Base-by-base conservation (phyloP, 495 filamentous ascomycete genomes). In the Talaromyces nanjingensis region DNA sequence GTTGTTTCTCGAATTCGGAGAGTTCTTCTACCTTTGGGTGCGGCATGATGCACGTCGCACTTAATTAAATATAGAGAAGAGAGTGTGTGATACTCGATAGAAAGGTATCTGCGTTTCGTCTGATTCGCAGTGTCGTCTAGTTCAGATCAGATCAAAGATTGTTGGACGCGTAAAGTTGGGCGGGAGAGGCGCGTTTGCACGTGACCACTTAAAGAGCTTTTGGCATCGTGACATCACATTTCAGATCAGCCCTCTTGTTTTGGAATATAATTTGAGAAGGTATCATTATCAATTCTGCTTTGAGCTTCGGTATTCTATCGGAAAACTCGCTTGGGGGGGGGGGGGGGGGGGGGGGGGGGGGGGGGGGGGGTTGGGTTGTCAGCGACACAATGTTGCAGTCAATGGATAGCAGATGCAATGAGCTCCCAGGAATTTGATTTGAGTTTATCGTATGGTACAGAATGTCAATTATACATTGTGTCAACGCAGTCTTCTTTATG, bases 1-100 rank as follows among this genome's bases (percentile, higher is more conserved):
- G 83, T 67, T 88, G 83, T 42, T 79, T 78, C 72, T 91, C 89
- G 65, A 91, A 90, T 2, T 90, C 88, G 63, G 81, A 87, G 27
- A 87, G 63, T 45, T 80, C 80, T 42, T 69, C 64, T 61, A 60
- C 24, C 33, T 54, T 24, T 39, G 33, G 4, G 59, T 18, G 57
- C 33, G 63, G 33, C 57, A 62, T 65, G 27, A 47, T 54, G 57
- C 3, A 62, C 14, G 14, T 14, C n/a, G 14, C 20, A 9, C 14
- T 12, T 31, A 5, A 3, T n/a, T 14, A 11, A n/a, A 24, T 14
- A 24, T 16, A 3, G 31, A 16, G 18, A 2, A 49, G 8, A 5
- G 45, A 9, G 45, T 49, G 5, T 20, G 14, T 3, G 45, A 49
- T 20, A 22, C 22, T 22, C 18, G 5, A 24, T 11, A 49, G 24